Evolutionary conservation across 345 rosid genomes (phyloP).

Genomic region (Rubroshorea leprosula): DNA sequence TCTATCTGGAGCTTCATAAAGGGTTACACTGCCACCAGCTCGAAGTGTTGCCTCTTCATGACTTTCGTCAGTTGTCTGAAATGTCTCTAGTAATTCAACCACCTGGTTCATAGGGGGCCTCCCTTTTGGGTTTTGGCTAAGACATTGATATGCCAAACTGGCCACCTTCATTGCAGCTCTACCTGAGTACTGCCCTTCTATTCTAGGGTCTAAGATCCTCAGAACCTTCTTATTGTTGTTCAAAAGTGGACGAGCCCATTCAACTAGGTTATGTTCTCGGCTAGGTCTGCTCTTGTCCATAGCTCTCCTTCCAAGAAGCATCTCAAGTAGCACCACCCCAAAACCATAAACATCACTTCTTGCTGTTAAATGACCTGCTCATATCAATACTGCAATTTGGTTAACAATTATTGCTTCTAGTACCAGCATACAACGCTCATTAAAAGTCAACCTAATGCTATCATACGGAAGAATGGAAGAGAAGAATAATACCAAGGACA

Average conservation of each 20-base stretch:
- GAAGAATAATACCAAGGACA: too few relatives aligned
- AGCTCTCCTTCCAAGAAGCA: slow-evolving; percentile 92
- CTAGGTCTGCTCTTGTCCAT: slow-evolving; percentile 90
- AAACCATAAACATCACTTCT: slow-evolving; percentile 95
- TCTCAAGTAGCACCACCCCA: slow-evolving; percentile 91
- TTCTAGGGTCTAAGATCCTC: slow-evolving; percentile 81
- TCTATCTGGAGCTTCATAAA: slow-evolving; percentile 48
- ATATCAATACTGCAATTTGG: slow-evolving; percentile 11
- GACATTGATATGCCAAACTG: slow-evolving; percentile 71
- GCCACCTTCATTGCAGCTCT: slow-evolving; percentile 71
- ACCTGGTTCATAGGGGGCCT: slow-evolving; percentile 80
- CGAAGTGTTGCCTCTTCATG: slow-evolving; percentile 39
- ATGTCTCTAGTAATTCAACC: slow-evolving; percentile 66
- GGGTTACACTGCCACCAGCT: slow-evolving; percentile 35
- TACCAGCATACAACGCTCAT: too few relatives aligned
- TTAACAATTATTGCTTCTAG: not conserved
- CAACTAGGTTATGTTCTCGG: slow-evolving; percentile 88
- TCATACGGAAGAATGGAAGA: too few relatives aligned
- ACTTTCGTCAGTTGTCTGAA: slow-evolving; percentile 31
- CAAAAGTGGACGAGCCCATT: slow-evolving; percentile 92
- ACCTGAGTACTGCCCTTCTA: slow-evolving; percentile 76
- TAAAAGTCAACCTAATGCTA: too few relatives aligned
- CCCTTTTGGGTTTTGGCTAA: slow-evolving; percentile 91
- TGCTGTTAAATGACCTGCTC: slow-evolving; percentile 88
- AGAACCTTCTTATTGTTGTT: slow-evolving; percentile 79